Evolutionary conservation across 1,284 basidiomycete genomes (phyloP), one percentile per base, ranked within the genome.

Genomic region (Rhodotorula sp.): DNA sequence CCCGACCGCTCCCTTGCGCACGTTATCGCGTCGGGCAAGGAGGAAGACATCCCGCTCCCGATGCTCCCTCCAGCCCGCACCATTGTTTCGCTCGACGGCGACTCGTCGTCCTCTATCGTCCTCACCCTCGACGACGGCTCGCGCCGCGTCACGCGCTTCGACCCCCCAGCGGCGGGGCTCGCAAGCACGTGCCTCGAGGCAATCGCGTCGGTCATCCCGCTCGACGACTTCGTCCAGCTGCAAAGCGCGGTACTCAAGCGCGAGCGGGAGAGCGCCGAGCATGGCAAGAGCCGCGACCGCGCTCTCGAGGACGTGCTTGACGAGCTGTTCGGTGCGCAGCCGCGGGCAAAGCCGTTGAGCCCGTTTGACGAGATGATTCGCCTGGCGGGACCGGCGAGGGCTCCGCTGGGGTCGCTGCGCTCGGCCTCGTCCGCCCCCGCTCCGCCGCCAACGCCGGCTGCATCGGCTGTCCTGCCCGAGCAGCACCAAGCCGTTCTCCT

Each of bases 401-500:
- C 27, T 13, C 50, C 50, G 48, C 13, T 51, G n/a, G 50, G 12
- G n/a, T 0, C n/a, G n/a, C 50, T 51, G 50, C 50, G 50, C 7
- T 15, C n/a, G 4, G 13, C 50, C 27, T 8, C 50, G 50, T 12
- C n/a, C 27, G 50, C 29, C 29, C 46, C 15, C 29, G 8, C 15
- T 29, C 39, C 39, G 22, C 56, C 15, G 1, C 55, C n/a, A 36
- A n/a, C n/a, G n/a, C 29, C 32, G n/a, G 27, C 29, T 34, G n/a
- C 51, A n/a, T n/a, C 51, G 1, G 21, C 29, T 17, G 34, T 9
- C 15, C 55, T 36, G 3, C 17, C 48, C 8, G 27, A 48, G 2
- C 51, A 67, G 54, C 67, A 70, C 9, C 64, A 75, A n/a, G 66
- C 78, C 2, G 69, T 82, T 4, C 64, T 95, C 15, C 86, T 89